phyloP scores from a whole-genome alignment of 495 filamentous ascomycete species.

The Podospora comata region DNA sequence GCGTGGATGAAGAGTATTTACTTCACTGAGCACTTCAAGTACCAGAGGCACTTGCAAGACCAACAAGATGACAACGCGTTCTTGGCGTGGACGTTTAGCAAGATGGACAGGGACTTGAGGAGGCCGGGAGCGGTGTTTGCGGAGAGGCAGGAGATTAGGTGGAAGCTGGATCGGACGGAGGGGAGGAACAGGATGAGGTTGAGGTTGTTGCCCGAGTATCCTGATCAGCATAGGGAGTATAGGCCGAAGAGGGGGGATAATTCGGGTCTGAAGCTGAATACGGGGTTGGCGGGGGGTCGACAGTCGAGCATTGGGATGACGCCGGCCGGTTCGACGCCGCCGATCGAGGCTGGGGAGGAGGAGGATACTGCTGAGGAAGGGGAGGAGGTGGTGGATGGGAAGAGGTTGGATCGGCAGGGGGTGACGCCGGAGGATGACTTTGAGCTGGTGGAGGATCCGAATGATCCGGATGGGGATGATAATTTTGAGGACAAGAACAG shows the following conservation, averaged over 20 bases:
- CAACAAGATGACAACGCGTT: slow-evolving; percentile 82
- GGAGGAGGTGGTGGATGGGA: slow-evolving; percentile 14
- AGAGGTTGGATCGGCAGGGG: slow-evolving; percentile 23
- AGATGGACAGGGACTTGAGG: slow-evolving; percentile 67
- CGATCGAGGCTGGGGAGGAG: slow-evolving; percentile 12
- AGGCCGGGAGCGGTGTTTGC: slow-evolving; percentile 78
- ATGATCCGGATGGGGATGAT: slow-evolving; percentile 77
- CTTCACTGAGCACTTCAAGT: slow-evolving; percentile 84
- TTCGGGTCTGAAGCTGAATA: slow-evolving; percentile 43
- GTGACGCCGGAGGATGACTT: slow-evolving; percentile 77
- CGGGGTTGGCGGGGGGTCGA: slow-evolving; percentile 25
- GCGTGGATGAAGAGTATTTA: slow-evolving; percentile 95
- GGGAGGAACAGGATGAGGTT: slow-evolving; percentile 93
- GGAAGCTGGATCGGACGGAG: slow-evolving; percentile 92
- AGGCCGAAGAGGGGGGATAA: slow-evolving; percentile 72
- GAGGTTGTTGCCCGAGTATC: slow-evolving; percentile 73
- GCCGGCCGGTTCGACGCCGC: slow-evolving; percentile 15
- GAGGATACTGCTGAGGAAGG: slow-evolving; percentile 33
- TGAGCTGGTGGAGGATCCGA: slow-evolving; percentile 79
- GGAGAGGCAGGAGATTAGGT: slow-evolving; percentile 62
- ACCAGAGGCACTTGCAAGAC: slow-evolving; percentile 82
- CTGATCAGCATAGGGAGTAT: slow-evolving; percentile 66
- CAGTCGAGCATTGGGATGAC: slow-evolving; percentile 21
- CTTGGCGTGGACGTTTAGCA: slow-evolving; percentile 66
- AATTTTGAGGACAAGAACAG: slow-evolving; percentile 95